Base-by-base conservation (phyloP, 192 early-diverging fungal species). In the Rhizophagus prolifer region DNA sequence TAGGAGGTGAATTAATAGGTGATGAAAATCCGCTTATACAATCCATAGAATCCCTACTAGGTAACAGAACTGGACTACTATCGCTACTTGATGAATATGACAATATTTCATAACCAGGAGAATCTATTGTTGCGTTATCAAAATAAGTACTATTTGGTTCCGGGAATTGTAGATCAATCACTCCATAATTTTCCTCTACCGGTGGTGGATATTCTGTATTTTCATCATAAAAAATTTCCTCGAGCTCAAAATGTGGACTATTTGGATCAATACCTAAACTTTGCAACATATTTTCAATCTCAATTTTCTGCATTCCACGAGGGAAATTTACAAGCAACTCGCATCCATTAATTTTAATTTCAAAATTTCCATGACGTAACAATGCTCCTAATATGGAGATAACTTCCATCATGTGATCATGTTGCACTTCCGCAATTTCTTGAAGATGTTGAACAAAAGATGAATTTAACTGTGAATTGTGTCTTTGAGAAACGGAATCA, bases 391-490 rank as follows among this genome's bases (percentile, higher is more conserved):
- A 46, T 31, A 46, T 69, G 23, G 67, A 69, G 14, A 46, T 69
- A 69, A 69, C 25, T 69, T 69, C 41, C 25, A 13, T 23, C 67
- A 69, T 69, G 30, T 69, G 67, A 14, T 69, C 23, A 69, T 69
- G 41, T 23, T 69, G 41, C 19, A 69, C 12, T 69, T 69, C 67
- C 46, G 23, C 36, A 69, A 26, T n/a, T 26, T 69, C 67, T 25
- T 38, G 67, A 46, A 69, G 67, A 46, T 46, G 10, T 69, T 23
- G 19, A 69, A 69, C 19, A 23, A 69, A 44, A 9, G 25, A 46
- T 13, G 36, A 12, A 25, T 69, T 46, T 47, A 69, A 25, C 21
- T 21, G 50, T 10, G 16, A 54, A 54, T 21, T 21, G 5, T 4
- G 16, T 47, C n/a, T 21, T 31, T 69, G 21, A 66, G 31, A 21